phyloP scores from a whole-genome alignment of 257 asterid genomes.

The Solanum pinnatisectum region DNA sequence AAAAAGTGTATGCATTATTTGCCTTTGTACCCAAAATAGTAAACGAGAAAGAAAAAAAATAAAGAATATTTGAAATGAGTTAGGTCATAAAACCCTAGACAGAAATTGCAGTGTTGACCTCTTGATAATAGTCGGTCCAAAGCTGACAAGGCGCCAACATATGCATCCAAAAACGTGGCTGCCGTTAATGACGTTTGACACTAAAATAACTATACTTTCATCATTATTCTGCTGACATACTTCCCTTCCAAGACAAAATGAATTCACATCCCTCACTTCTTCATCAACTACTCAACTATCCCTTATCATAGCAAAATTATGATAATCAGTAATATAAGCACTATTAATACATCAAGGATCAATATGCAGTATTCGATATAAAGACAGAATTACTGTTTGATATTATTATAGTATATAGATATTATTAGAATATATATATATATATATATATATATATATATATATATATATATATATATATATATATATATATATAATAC shows the following conservation, averaged over 20 bases:
- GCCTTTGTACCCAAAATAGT: not conserved
- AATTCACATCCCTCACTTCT: not conserved
- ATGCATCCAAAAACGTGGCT: not conserved
- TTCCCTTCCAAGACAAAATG: not conserved
- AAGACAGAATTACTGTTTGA: too few relatives aligned
- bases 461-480: too few relatives aligned
- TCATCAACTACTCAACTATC: not conserved
- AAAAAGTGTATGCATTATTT: not conserved
- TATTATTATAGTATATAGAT: too few relatives aligned
- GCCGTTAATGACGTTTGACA: not conserved
- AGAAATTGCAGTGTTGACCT: not conserved
- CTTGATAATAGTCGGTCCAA: not conserved
- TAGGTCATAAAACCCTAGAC: not conserved
- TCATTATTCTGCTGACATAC: not conserved
- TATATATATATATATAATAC: too few relatives aligned
- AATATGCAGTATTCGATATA: too few relatives aligned
- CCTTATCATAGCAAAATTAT: not conserved
- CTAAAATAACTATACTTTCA: not conserved
- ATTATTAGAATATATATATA: too few relatives aligned
- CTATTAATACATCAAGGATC: too few relatives aligned
- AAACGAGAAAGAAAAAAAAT: not conserved
- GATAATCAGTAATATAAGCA: too few relatives aligned
- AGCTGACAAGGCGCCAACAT: not conserved
- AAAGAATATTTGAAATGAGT: too few relatives aligned
- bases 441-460: too few relatives aligned